phyloP scores from a whole-genome alignment of 2,329 filamentous ascomycete genomes.

The Trichoderma hamatum region DNA sequence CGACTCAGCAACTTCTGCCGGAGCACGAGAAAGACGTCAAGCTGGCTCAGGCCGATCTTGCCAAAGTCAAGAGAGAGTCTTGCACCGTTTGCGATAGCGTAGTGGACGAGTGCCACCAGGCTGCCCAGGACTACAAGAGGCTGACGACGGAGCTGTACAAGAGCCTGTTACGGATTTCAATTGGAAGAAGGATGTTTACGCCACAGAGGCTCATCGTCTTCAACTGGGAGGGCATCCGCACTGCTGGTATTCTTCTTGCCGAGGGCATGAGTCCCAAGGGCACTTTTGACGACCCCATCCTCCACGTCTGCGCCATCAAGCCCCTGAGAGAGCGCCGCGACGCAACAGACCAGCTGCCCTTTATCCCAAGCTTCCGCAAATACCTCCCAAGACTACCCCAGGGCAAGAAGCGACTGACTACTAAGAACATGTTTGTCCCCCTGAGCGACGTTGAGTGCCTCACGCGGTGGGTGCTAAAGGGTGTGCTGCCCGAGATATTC shows the following conservation, averaged over 20 bases:
- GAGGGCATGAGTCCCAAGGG: conserved; percentile 71
- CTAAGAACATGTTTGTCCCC: conserved; percentile 70
- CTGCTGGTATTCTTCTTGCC: conserved; percentile 75
- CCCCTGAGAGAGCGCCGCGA: conserved; percentile 69
- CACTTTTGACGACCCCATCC: conserved; percentile 60
- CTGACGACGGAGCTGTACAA: conserved; percentile 82
- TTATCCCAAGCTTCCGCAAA: conserved; percentile 69
- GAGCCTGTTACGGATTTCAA: conserved; percentile 74
- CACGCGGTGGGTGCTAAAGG: conserved; percentile 66
- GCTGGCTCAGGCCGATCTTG: conserved; percentile 86
- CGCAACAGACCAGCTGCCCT: conserved; percentile 84
- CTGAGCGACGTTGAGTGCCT: conserved; percentile 82
- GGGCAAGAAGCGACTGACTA: conserved; percentile 65
- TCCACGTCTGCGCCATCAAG: conserved; percentile 80
- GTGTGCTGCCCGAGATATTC: conserved; percentile 63
- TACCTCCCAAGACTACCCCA: conserved; percentile 70
- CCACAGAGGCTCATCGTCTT: conserved; percentile 80
- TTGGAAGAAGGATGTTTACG: conserved; percentile 78
- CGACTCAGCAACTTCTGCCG: conserved; percentile 88
- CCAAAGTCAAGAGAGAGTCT: conserved; percentile 82
- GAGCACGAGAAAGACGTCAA: conserved; percentile 96
- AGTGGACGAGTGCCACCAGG: conserved; percentile 79
- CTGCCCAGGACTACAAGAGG: conserved; percentile 76
- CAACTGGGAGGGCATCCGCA: conserved; percentile 80
- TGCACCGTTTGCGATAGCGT: conserved; percentile 81